Evolutionary conservation across 2,329 filamentous ascomycete genomes (phyloP).

Genomic region (Colletotrichum costaricense): DNA sequence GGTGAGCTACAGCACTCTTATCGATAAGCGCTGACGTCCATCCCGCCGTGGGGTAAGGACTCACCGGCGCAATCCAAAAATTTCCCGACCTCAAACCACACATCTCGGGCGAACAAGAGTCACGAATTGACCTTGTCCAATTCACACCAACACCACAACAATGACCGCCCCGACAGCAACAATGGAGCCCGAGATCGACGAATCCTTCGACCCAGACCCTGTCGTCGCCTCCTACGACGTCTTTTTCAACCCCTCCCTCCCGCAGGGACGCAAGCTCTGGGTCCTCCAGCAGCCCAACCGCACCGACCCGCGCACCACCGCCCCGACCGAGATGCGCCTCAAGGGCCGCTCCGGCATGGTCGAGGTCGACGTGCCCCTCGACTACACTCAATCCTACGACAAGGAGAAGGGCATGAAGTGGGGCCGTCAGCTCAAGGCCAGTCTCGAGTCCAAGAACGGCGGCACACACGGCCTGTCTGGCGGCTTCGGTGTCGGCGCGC

Average conservation of each 20-base stretch:
- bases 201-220: conserved; percentile 67
- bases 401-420: conserved; percentile 83
- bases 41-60: conserved; percentile 21
- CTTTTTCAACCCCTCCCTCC: conserved; percentile 81
- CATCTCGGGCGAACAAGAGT: background rate
- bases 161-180: conserved; percentile 32
- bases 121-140: background rate
- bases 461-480: conserved; percentile 78
- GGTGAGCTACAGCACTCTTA: conserved; percentile 18
- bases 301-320: conserved; percentile 63
- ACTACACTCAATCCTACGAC: conserved; percentile 81
- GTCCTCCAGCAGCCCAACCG: conserved; percentile 93
- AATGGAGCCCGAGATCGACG: conserved; percentile 42
- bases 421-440: conserved; percentile 79
- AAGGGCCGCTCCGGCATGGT: conserved; percentile 87
- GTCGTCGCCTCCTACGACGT: conserved; percentile 83
- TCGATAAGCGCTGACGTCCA: conserved; percentile 25
- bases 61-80: conserved; percentile 29
- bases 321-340: conserved; percentile 80
- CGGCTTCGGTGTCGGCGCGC: conserved; percentile 74
- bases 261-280: conserved; percentile 73
- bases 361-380: conserved; percentile 91
- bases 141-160: background rate
- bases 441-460: conserved; percentile 67
- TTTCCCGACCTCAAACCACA: conserved; percentile 9